Evolutionary conservation across 345 rosid genomes (phyloP), one percentile per base, ranked within the genome.

Genomic region (Aquilaria yunnanensis): DNA sequence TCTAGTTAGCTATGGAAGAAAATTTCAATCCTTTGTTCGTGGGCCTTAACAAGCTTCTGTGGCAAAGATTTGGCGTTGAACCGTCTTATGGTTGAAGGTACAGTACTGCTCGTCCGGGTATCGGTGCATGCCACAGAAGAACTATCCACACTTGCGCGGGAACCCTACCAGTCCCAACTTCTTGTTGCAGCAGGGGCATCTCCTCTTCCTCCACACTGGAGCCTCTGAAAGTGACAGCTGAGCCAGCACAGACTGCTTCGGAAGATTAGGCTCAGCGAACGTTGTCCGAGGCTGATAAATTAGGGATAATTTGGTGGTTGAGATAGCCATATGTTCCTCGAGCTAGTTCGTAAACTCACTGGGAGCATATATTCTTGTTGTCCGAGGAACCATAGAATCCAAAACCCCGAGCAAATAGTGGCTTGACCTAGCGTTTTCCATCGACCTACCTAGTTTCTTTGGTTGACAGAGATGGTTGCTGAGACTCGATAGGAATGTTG

Each of bases 91-190:
- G 68, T 78, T 81, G 1, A 51, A 67, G 1, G 57, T 16, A 51
- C 86, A 79, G 12, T 71, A 49, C 51, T 82, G 84, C 9, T 77
- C 73, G 12, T 71, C 47, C 1, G 82, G 61, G 55, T 74, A 67
- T 1, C 81, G 70, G 34, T 79, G 83, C 4, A 30, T 29, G 9
- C 69, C 74, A 0, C 83, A 79, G 14, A 67, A 69, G 47, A 59
- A 30, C 1, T 70, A 33, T 12, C 72, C 69, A 9, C 75, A 78
- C 41, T 75, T 68, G 56, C 83, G 77, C 11, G 56, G 12, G 61
- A 82, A 82, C 23, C 83, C 83, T 29, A 59, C 45, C 56, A 79
- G 46, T 3, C 82, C 80, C 12, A 82, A 75, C 69, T 68, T 75
- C 70, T 57, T 79, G 43, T 73, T 75, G 65, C 84, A 80, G 5